Conservation (phyloP, 345 rosid species). For the Gossypium ekmanianum region DNA sequence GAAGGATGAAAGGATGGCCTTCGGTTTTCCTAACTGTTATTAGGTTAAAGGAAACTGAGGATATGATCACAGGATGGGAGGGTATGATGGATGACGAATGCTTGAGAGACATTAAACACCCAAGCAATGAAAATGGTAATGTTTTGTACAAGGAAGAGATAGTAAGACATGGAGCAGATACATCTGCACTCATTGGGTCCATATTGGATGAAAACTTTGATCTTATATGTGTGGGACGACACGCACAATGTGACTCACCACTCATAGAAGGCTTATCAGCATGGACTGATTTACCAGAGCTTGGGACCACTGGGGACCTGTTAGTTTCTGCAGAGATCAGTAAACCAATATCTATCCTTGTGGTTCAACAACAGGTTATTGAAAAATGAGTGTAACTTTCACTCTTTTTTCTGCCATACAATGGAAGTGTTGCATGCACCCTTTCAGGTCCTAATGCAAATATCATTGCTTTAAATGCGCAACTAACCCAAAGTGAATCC, state of each 20-base stretch:
- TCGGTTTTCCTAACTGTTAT: conserved; percentile 15
- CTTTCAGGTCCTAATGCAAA: neutral
- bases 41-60: neutral
- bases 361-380: conserved; percentile 16
- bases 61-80: conserved; percentile 11
- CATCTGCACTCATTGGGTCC: conserved; percentile 1
- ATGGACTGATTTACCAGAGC: conserved; percentile 13
- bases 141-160: neutral
- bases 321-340: conserved; percentile 7
- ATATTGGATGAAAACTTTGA: conserved; percentile 1
- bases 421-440: neutral
- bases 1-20: conserved; percentile 12
- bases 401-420: neutral
- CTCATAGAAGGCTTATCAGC: conserved; percentile 3
- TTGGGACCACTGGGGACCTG: conserved; percentile 13
- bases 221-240: conserved; percentile 27
- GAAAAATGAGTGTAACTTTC: neutral
- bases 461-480: neutral
- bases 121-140: neutral
- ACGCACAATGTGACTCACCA: neutral
- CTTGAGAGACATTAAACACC: conserved; percentile 11
- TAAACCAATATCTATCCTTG: neutral
- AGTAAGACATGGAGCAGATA: conserved; percentile 19
- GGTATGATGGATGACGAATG: conserved; percentile 18
- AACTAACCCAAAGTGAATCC: neutral